A percentile compares a stretch with the other conserved stretches of the same genome.
Conservation (phyloP, 495 filamentous ascomycete genomes). For the Penicillium samsonianum region DNA sequence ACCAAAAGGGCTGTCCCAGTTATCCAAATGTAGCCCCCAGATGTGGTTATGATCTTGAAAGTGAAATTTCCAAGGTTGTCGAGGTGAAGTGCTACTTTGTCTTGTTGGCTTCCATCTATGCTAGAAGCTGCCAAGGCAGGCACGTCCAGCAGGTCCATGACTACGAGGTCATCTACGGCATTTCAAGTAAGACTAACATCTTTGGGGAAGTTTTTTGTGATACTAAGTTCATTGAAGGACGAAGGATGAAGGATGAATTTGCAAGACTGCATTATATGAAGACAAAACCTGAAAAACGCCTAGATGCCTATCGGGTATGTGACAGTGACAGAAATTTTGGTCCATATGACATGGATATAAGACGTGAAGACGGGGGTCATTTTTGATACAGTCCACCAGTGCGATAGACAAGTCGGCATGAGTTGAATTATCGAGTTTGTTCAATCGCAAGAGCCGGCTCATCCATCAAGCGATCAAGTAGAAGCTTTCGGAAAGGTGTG, state of each 20-base stretch:
- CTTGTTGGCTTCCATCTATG: no score
- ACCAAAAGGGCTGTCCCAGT: no score
- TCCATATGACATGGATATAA: slow-evolving; percentile 7
- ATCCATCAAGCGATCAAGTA: not conserved
- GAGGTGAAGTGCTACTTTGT: no score
- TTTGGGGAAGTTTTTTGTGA: no score
- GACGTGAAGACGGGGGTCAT: slow-evolving; percentile 5
- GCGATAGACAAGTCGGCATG: not conserved
- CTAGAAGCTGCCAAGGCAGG: no score
- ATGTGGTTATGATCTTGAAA: no score
- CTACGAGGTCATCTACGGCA: no score
- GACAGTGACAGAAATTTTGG: slow-evolving; percentile 19
- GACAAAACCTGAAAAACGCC: slow-evolving; percentile 14
- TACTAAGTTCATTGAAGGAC: not conserved
- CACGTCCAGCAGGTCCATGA: no score
- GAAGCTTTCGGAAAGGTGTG: not conserved
- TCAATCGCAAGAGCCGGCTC: not conserved
- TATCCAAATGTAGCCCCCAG: no score
- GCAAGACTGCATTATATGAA: slow-evolving; percentile 10
- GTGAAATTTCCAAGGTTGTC: no score
- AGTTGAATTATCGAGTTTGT: not conserved
- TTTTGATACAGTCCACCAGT: slow-evolving; percentile 5
- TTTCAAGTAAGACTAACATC: no score
- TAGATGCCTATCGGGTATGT: slow-evolving; percentile 16
- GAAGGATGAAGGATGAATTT: not conserved